phyloP scores from a whole-genome alignment of 495 filamentous ascomycete species.

The Neurospora terricola region DNA sequence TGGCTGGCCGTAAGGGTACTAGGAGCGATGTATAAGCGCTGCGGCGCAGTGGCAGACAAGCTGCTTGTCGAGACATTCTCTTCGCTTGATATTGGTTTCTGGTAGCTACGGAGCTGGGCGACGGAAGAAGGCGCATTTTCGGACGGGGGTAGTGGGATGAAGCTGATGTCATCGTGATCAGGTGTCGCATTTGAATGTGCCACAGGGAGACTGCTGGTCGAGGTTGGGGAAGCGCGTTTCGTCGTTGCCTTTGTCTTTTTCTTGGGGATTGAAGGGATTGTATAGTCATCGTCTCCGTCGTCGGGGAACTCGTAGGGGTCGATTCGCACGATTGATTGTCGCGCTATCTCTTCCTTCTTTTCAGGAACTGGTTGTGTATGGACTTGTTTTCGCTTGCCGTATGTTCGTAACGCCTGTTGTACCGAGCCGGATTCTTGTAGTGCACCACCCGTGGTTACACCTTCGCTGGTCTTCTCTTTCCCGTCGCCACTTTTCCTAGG shows the following conservation, averaged over 20 bases:
- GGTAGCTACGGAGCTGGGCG: neutral
- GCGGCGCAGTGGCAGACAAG: conserved; percentile 5
- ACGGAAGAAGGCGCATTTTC: neutral
- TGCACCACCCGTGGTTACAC: neutral
- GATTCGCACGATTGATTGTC: neutral
- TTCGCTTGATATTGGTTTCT: neutral
- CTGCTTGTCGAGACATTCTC: neutral
- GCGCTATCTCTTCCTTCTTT: neutral
- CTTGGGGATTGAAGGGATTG: conserved; percentile 1
- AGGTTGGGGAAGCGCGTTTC: neutral
- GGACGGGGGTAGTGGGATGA: neutral
- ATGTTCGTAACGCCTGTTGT: conserved; percentile 4
- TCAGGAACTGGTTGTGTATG: neutral
- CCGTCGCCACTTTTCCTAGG: conserved; percentile 4
- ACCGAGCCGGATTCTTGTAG: neutral
- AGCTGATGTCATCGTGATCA: neutral
- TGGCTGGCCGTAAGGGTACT: conserved; percentile 22
- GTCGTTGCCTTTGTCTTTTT: neutral
- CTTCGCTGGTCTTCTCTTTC: neutral
- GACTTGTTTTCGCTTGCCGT: conserved; percentile 11
- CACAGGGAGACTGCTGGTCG: neutral
- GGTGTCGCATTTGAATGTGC: neutral
- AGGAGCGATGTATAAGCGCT: conserved; percentile 13
- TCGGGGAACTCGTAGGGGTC: conserved; percentile 2
- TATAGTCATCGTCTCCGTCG: neutral